Evolutionary conservation across 306 rosid genomes (phyloP).

Genomic region (Fragaria nilgerrensis): DNA sequence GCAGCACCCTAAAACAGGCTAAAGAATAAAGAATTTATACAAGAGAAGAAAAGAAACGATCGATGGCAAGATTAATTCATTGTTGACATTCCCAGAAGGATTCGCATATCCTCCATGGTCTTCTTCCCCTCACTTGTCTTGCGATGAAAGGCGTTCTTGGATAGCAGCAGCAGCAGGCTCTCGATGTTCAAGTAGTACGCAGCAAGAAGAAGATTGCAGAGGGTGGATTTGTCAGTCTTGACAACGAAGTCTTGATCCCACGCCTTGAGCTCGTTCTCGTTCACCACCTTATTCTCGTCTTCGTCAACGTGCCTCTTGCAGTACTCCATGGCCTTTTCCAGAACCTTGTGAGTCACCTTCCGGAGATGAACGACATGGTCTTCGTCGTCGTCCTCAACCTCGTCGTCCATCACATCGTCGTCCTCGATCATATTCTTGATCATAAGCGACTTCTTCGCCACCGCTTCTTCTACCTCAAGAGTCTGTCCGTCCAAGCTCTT

Average conservation of each 20-base stretch:
- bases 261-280: not conserved
- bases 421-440: constrained; percentile 1
- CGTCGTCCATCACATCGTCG: not conserved
- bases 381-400: not conserved
- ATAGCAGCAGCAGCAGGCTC: not conserved
- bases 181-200: constrained; percentile 3
- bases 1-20: not conserved
- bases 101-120: not conserved
- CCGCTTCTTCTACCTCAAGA: not conserved
- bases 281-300: not conserved
- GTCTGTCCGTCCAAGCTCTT: constrained; percentile 5
- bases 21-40: not conserved
- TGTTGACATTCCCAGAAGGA: not conserved
- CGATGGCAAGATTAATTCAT: not conserved
- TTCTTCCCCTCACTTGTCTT: not conserved
- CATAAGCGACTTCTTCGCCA: not conserved
- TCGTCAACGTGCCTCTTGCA: constrained; percentile 4
- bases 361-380: not conserved
- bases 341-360: constrained; percentile 1
- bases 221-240: not conserved
- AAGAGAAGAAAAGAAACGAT: not conserved
- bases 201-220: not conserved
- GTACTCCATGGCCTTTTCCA: not conserved
- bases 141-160: not conserved
- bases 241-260: not conserved